Evolutionary conservation across 179 eudicot genomes (phyloP).

Genomic region (Gypsophila paniculata): DNA sequence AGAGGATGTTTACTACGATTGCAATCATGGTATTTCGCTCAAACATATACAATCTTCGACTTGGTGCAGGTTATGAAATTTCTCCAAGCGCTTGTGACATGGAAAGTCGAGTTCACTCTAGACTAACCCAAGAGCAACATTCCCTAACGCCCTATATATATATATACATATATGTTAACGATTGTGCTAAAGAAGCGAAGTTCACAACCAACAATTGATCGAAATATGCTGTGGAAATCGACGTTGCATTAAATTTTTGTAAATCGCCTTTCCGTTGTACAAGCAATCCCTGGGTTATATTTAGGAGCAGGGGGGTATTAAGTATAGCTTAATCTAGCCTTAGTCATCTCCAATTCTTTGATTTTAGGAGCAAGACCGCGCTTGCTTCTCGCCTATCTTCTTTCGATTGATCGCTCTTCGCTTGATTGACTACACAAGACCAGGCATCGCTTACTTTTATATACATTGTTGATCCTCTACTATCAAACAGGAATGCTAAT

Average conservation of each 20-base stretch:
- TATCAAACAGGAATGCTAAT: too few relatives aligned
- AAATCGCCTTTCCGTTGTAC: conserved; percentile 27
- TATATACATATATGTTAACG: conserved; percentile 13
- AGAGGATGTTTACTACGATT: not conserved
- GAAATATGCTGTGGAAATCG: conserved; percentile 17
- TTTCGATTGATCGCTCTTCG: too few relatives aligned
- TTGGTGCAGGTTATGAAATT: conserved; percentile 62
- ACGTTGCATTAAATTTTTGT: conserved; percentile 26
- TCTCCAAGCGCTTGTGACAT: conserved; percentile 50
- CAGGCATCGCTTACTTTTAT: too few relatives aligned
- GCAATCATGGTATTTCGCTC: not conserved
- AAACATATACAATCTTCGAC: not conserved
- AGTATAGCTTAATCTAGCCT: conserved; percentile 17
- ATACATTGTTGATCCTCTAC: too few relatives aligned
- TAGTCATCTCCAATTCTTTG: conserved; percentile 20
- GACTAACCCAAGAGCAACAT: conserved; percentile 15
- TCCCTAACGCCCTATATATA: conserved; percentile 23
- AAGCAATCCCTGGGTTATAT: conserved; percentile 10
- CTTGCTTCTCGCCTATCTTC: too few relatives aligned
- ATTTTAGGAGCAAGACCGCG: conserved; percentile 3
- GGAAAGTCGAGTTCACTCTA: conserved; percentile 35
- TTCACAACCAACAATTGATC: not conserved
- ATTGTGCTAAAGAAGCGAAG: conserved; percentile 19
- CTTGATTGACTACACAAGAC: too few relatives aligned
- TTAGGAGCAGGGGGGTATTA: conserved; percentile 12